These are phyloP conservation scores for Ophiosphaerella narmari DNA, from an alignment of 2,329 filamentous ascomycete species.

Conservation along the genomic window DNA sequence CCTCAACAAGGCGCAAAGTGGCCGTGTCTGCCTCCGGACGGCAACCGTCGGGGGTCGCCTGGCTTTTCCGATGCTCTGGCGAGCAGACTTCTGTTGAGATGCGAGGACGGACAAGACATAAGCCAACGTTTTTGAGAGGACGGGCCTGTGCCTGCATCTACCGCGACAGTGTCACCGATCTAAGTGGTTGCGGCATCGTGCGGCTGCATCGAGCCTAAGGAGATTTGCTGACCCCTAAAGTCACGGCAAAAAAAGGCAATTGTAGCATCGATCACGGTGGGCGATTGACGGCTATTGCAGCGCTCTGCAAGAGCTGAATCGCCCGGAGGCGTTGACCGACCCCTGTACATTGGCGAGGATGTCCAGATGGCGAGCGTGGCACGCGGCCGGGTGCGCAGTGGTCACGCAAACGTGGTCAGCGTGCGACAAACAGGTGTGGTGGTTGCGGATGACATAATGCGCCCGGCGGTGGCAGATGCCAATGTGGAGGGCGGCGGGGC, in stretches of 20 bases:
- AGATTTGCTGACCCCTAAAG: slow-evolving; percentile 1
- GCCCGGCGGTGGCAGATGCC: slow-evolving; percentile 11
- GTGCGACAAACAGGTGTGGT: slow-evolving; percentile 18
- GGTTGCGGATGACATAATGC: slow-evolving; percentile 21
- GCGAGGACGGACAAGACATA: slow-evolving; percentile 5
- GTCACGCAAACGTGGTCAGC: not conserved
- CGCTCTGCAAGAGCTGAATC: slow-evolving; percentile 8
- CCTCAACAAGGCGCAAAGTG: slow-evolving; percentile 9
- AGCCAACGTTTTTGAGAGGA: slow-evolving; percentile 1
- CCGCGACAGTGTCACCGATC: slow-evolving; percentile 3
- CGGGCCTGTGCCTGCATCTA: slow-evolving; percentile 3
- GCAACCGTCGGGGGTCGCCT: slow-evolving; percentile 15
- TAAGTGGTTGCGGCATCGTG: slow-evolving; percentile 2
- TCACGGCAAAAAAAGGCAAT: not conserved
- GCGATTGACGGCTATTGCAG: slow-evolving; percentile 6
- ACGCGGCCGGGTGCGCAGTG: not conserved
- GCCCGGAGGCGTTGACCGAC: slow-evolving; percentile 8
- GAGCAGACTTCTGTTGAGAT: slow-evolving; percentile 8
- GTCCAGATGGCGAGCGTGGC: not conserved
- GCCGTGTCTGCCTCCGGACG: not conserved
- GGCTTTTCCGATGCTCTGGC: slow-evolving; percentile 12
- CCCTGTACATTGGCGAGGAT: too few relatives aligned
- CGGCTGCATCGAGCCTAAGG: slow-evolving; percentile 1
- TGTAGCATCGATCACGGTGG: slow-evolving; percentile 1
- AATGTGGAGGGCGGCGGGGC: not conserved